A percentile compares a stretch with the other conserved stretches of the same genome.
These are phyloP conservation scores for Podospora comata DNA, from an alignment of 495 filamentous ascomycete genomes.

Conservation along the genomic window DNA sequence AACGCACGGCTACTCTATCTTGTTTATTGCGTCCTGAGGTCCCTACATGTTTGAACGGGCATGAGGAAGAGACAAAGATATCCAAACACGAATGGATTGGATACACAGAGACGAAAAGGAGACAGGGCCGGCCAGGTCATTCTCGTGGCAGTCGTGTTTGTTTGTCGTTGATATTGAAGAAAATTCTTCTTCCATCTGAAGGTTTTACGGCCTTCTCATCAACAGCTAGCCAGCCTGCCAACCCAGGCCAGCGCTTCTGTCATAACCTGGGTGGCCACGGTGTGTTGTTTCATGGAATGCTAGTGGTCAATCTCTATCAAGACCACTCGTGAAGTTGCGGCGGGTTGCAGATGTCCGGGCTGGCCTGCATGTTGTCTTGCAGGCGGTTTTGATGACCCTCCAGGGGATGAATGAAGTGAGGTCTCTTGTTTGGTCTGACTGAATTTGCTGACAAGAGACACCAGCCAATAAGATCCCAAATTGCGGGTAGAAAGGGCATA, in stretches of 20 bases:
- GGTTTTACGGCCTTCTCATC: not conserved
- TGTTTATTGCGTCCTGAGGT: not conserved
- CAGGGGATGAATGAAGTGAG: not conserved
- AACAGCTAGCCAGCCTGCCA: not conserved
- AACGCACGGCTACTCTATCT: conserved; percentile 7
- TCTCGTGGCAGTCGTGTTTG: not conserved
- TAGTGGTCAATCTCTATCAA: not conserved
- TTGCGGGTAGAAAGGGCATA: not conserved
- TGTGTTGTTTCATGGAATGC: not conserved
- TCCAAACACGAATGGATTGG: not conserved
- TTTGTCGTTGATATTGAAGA: not conserved
- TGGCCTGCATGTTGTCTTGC: not conserved
- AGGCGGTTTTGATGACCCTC: not conserved
- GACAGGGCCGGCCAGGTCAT: not conserved
- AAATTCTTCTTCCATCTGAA: not conserved
- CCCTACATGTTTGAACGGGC: not conserved
- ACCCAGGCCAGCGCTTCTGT: not conserved
- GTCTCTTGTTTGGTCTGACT: not conserved
- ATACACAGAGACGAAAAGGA: not conserved
- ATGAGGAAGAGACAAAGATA: not conserved
- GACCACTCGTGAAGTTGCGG: not conserved
- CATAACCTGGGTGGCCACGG: not conserved
- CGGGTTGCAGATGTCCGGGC: not conserved
- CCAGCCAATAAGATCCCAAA: not conserved
- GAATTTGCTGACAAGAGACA: not conserved